Evolutionary conservation across 1,284 basidiomycete species (phyloP).

Genomic region (Rhizoctonia solani): DNA sequence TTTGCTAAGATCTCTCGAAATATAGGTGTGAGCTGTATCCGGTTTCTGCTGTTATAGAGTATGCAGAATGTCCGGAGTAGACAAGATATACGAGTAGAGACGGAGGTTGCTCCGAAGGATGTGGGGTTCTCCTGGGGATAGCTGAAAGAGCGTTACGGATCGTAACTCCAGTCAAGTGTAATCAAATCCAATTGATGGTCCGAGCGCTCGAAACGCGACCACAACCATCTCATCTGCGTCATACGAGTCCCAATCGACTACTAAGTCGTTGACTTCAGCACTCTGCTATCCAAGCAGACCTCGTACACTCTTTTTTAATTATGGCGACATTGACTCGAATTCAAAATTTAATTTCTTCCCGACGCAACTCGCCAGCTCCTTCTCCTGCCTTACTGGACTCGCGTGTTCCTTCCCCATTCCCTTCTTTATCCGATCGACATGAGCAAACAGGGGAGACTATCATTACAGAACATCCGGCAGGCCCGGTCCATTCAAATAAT

Average conservation of each 20-base stretch:
- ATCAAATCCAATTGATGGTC: constrained; percentile 10
- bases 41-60: no score
- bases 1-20: no score
- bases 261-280: neutral
- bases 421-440: constrained; percentile 32
- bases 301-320: neutral
- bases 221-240: constrained; percentile 23
- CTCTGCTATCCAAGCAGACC: neutral
- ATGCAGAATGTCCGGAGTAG: neutral
- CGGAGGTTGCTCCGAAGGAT: constrained; percentile 1
- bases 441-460: constrained; percentile 35
- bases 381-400: constrained; percentile 40
- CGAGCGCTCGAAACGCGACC: constrained; percentile 19
- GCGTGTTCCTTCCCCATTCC: constrained; percentile 45
- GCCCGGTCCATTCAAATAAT: constrained; percentile 7
- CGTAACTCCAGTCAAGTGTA: constrained; percentile 21
- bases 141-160: neutral
- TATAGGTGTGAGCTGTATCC: no score
- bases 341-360: constrained; percentile 28
- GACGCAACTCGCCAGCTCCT: constrained; percentile 17
- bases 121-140: neutral
- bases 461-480: constrained; percentile 15
- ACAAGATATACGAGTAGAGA: neutral
- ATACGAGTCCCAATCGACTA: constrained; percentile 3
- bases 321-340: constrained; percentile 32